Evolutionary conservation across 2,329 filamentous ascomycete species (phyloP).

Genomic region (Calonectria pteridis): DNA sequence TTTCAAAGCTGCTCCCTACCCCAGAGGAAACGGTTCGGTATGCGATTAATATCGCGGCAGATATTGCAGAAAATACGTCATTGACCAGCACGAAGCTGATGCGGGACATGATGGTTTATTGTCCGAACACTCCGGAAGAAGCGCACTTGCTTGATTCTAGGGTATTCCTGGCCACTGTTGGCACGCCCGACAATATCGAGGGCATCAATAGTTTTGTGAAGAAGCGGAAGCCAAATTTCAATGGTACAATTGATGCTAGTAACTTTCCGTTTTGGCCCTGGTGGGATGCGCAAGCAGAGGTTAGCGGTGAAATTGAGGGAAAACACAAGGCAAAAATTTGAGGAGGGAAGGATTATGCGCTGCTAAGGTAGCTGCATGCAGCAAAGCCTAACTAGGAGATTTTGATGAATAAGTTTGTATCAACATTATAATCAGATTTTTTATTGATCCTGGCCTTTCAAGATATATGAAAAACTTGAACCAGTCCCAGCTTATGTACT

Average conservation of each 20-base stretch:
- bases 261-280: slow-evolving; percentile 15
- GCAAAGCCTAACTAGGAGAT: no score
- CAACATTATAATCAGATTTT: no score
- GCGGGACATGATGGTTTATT: slow-evolving; percentile 27
- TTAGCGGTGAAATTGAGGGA: neutral
- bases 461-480: no score
- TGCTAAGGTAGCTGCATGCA: no score
- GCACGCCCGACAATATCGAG: slow-evolving; percentile 14
- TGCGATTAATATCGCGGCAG: neutral
- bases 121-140: slow-evolving; percentile 5
- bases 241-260: neutral
- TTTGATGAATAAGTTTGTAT: no score
- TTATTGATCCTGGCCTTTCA: no score
- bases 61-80: slow-evolving; percentile 22
- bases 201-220: slow-evolving; percentile 19
- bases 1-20: slow-evolving; percentile 20
- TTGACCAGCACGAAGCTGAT: slow-evolving; percentile 23
- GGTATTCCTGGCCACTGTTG: slow-evolving; percentile 4
- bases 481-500: no score
- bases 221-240: slow-evolving; percentile 11
- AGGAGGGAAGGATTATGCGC: neutral
- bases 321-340: neutral
- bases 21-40: slow-evolving; percentile 10
- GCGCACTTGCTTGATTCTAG: slow-evolving; percentile 17
- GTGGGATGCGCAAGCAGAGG: neutral